Evolutionary conservation across 768 basidiomycete species (phyloP).

Genomic region (Gloeophyllum trabeum): DNA sequence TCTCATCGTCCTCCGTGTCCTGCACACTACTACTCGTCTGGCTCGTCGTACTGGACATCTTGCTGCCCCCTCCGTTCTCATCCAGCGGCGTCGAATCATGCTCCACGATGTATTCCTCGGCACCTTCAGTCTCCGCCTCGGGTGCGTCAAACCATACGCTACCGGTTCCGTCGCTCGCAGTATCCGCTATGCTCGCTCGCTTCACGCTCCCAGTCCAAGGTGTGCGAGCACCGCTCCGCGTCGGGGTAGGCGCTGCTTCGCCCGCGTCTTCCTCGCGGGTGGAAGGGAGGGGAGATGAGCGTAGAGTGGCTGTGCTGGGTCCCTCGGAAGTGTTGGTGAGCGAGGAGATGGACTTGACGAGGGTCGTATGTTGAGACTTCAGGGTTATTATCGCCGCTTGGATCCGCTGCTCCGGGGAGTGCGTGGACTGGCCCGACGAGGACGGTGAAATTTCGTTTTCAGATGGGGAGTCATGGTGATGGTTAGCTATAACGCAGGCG

Average conservation of each 20-base stretch:
- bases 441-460: constrained; percentile 11
- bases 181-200: constrained; percentile 14
- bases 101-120: constrained; percentile 63
- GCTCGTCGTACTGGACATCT: constrained; percentile 10
- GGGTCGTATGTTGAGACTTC: constrained; percentile 45
- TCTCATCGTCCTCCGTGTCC: neutral
- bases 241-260: constrained; percentile 7
- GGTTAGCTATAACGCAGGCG: constrained; percentile 7
- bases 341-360: constrained; percentile 24
- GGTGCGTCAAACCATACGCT: constrained; percentile 72
- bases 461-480: constrained; percentile 2
- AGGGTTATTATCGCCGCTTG: constrained; percentile 37
- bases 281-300: constrained; percentile 25
- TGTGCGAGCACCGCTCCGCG: constrained; percentile 7
- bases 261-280: constrained; percentile 35
- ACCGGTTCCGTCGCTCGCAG: constrained; percentile 12
- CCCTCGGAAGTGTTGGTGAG: constrained; percentile 11
- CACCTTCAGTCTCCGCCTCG: constrained; percentile 40
- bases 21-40: constrained; percentile 20
- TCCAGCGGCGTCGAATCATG: constrained; percentile 17
- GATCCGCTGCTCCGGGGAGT: constrained; percentile 28
- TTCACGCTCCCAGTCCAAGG: constrained; percentile 5
- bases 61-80: constrained; percentile 19
- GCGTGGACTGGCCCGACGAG: neutral
- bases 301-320: constrained; percentile 10